These are phyloP conservation scores for Hsuehochloa calcarea DNA, from an alignment of 176 grass and related monocot species.

Conservation along the genomic window DNA sequence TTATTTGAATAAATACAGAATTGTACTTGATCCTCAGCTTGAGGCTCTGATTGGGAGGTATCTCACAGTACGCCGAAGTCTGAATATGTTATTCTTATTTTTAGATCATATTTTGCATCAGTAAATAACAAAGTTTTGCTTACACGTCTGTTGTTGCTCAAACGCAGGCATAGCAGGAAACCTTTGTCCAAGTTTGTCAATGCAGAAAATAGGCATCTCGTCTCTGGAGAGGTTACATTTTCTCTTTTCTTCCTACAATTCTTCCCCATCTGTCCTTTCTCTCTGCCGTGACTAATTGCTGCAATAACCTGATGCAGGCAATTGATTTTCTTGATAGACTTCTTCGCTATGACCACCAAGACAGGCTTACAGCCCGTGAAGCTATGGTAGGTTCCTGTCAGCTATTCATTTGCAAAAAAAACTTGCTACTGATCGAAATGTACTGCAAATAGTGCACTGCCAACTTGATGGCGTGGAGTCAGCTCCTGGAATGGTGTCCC, in stretches of 20 bases:
- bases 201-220: slow-evolving; percentile 73
- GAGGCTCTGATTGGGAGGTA: slow-evolving; percentile 85
- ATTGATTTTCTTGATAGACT: slow-evolving; percentile 89
- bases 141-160: neutral
- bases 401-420: neutral
- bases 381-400: slow-evolving; percentile 59
- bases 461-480: neutral
- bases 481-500: neutral
- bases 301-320: slow-evolving; percentile 45
- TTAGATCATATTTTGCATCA: neutral
- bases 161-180: slow-evolving; percentile 59
- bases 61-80: neutral
- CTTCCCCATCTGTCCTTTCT: neutral
- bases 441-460: neutral
- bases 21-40: slow-evolving; percentile 79
- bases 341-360: slow-evolving; percentile 79
- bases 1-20: slow-evolving; percentile 71
- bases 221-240: slow-evolving; percentile 59
- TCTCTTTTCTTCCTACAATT: neutral
- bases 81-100: slow-evolving; percentile 1
- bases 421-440: neutral
- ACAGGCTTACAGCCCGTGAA: slow-evolving; percentile 75
- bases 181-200: slow-evolving; percentile 75
- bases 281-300: neutral
- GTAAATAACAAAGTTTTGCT: neutral